A percentile compares a stretch with the other conserved stretches of the same genome.
These are phyloP conservation scores for Rhynchospora tenuis DNA, from an alignment of 176 grass and related monocot species.

Conservation along the genomic window DNA sequence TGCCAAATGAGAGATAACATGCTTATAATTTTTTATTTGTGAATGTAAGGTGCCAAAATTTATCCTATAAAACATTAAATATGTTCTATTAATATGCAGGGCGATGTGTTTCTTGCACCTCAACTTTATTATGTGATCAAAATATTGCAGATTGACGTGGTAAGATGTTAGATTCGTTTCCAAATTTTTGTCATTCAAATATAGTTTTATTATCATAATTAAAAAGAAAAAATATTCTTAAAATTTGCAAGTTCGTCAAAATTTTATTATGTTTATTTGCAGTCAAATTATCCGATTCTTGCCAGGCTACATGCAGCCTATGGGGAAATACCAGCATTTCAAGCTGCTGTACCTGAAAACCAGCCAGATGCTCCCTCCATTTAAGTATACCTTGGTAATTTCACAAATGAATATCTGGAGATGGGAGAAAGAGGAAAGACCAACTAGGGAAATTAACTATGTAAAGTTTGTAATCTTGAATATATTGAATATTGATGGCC, in stretches of 20 bases:
- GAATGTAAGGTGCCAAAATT: background rate
- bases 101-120: slow-evolving; percentile 71
- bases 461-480: too few species aligned
- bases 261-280: background rate
- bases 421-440: too few species aligned
- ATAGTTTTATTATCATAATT: background rate
- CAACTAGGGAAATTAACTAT: too few species aligned
- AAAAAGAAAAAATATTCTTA: background rate
- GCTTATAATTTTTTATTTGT: background rate
- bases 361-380: slow-evolving; percentile 62
- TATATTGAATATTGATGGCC: too few species aligned
- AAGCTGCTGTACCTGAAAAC: slow-evolving; percentile 55
- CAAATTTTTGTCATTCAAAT: background rate
- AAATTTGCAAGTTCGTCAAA: too few species aligned
- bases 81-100: slow-evolving; percentile 36
- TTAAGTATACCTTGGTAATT: too few species aligned
- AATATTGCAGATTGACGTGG: slow-evolving; percentile 53
- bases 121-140: slow-evolving; percentile 41
- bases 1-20: background rate
- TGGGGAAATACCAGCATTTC: slow-evolving; percentile 56
- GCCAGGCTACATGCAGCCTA: slow-evolving; percentile 49
- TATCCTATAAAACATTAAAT: too few species aligned
- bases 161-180: slow-evolving; percentile 16
- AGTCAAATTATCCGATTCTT: slow-evolving; percentile 65
- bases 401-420: too few species aligned